Base-by-base conservation (phyloP, 495 filamentous ascomycete species). In the Amniculicola lignicola region DNA sequence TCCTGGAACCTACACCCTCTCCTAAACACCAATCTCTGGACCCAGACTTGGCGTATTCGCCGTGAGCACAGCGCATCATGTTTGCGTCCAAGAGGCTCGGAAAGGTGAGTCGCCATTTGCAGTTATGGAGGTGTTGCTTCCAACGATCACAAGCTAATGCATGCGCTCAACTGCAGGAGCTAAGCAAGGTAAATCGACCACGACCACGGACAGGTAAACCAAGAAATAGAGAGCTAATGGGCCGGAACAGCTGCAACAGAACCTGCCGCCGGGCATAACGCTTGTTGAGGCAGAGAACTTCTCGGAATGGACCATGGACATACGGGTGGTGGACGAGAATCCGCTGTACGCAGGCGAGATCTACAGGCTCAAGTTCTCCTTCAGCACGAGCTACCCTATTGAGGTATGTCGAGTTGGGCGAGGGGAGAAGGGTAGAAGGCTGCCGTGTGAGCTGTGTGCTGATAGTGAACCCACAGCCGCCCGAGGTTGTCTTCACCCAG, bases 241-340 rank as follows among this genome's bases (percentile, higher is more conserved):
- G 37, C 4, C 4, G 14, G 16, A 51, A 22, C 2, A 74, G 68
- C 62, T 74, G 46, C 65, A 71, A 27, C 65, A 57, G 41, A 56
- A 65, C 46, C 61, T 70, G 23, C 69, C 73, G 1, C 73, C 73
- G 0, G 93, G 93, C 42, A 93, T 99, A 63, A 73, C 77, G 45
- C 80, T 96, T 43, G 86, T 89, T 43, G 80, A 82, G 33, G 83
- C 89, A 21, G 86, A 93, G 23, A 83, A 89, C 66, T 79, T 96
- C 27, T 79, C 87, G 62, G 84, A 94, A 76, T 99, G 94, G 94
- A 77, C 84, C 19, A 83, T 99, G 73, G 93, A 99, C 67, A 95
- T 99, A 55, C 72, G 77, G 48, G 90, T 99, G 33, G 79, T 97
- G 2, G 92, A 96, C 69, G 75, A 83, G 53, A 99, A 99, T 64